phyloP scores from a whole-genome alignment of 768 basidiomycete genomes.

The Jaapia argillacea region DNA sequence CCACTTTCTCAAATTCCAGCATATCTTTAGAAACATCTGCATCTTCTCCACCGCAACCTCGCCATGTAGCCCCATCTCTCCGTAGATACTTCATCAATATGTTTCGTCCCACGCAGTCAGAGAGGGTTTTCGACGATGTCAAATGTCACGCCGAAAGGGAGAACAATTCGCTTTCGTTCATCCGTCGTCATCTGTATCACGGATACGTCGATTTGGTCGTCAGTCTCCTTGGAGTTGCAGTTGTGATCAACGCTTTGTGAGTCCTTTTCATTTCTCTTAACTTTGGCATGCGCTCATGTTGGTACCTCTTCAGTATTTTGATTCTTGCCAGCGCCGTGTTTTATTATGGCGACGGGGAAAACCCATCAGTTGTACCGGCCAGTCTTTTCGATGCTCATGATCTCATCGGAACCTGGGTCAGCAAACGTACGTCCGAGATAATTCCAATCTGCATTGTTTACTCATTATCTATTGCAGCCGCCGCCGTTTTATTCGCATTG shows the following conservation, averaged over 20 bases:
- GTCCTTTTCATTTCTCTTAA: constrained; percentile 15
- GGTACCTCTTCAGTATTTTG: constrained; percentile 48
- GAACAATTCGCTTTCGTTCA: constrained; percentile 45
- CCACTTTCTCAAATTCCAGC: constrained; percentile 12
- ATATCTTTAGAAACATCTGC: not conserved
- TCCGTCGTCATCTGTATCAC: constrained; percentile 56
- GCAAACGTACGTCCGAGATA: constrained; percentile 38
- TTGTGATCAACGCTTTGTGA: constrained; percentile 79
- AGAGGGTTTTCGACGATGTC: constrained; percentile 1
- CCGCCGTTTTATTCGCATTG: constrained; percentile 82
- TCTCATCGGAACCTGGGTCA: constrained; percentile 57
- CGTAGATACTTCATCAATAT: not conserved
- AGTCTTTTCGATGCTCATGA: constrained; percentile 80
- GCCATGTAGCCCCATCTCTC: too few species aligned
- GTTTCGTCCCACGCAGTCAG: constrained; percentile 1
- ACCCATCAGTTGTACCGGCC: constrained; percentile 36
- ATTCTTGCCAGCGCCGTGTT: constrained; percentile 80
- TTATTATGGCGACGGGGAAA: constrained; percentile 38
- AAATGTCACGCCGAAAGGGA: constrained; percentile 30
- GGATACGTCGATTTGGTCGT: constrained; percentile 55
- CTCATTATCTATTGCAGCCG: constrained; percentile 32
- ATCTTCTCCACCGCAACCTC: constrained; percentile 4
- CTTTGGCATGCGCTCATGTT: constrained; percentile 4
- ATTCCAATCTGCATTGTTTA: not conserved
- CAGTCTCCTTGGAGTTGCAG: constrained; percentile 74